Conservation (phyloP, 2,329 filamentous ascomycete genomes). For the Coccinonectria pachysandricola region DNA sequence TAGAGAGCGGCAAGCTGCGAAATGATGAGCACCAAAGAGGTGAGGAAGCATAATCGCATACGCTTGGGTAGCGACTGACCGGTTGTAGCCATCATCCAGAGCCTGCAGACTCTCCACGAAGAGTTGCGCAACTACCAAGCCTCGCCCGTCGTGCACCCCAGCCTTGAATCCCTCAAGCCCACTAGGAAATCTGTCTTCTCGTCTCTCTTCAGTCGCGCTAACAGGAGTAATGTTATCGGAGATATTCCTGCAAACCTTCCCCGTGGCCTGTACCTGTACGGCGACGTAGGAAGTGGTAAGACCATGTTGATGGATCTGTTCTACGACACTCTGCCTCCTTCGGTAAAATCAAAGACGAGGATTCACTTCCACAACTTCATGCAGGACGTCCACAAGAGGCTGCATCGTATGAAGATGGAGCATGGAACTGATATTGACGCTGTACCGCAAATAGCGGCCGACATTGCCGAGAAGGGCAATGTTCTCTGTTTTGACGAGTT, state of each 20-base stretch:
- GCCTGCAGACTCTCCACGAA: conserved; percentile 79
- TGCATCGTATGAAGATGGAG: conserved; percentile 83
- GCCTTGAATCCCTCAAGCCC: conserved; percentile 56
- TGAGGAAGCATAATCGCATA: too few relatives aligned
- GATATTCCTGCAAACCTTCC: conserved; percentile 65
- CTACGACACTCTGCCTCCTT: conserved; percentile 77
- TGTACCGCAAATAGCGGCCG: conserved; percentile 86
- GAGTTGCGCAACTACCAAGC: conserved; percentile 66
- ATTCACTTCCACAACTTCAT: conserved; percentile 99
- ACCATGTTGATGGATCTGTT: conserved; percentile 99
- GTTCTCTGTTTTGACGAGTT: conserved; percentile 98
- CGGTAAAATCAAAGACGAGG: conserved; percentile 72
- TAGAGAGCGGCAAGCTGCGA: conserved; percentile 60
- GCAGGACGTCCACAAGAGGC: conserved; percentile 87
- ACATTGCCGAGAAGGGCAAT: conserved; percentile 74
- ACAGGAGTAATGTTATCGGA: conserved; percentile 30
- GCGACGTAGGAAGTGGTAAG: conserved; percentile 94
- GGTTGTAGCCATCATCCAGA: conserved; percentile 67
- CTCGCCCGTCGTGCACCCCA: conserved; percentile 66
- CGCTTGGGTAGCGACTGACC: too few relatives aligned
- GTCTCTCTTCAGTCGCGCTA: conserved; percentile 54
- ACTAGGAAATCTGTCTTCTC: conserved; percentile 44
- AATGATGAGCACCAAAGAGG: conserved; percentile 89
- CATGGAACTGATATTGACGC: conserved; percentile 85
- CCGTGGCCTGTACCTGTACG: conserved; percentile 86